These are phyloP conservation scores for Emergomyces orientalis DNA, from an alignment of 2,329 filamentous ascomycete species.

Conservation along the genomic window DNA sequence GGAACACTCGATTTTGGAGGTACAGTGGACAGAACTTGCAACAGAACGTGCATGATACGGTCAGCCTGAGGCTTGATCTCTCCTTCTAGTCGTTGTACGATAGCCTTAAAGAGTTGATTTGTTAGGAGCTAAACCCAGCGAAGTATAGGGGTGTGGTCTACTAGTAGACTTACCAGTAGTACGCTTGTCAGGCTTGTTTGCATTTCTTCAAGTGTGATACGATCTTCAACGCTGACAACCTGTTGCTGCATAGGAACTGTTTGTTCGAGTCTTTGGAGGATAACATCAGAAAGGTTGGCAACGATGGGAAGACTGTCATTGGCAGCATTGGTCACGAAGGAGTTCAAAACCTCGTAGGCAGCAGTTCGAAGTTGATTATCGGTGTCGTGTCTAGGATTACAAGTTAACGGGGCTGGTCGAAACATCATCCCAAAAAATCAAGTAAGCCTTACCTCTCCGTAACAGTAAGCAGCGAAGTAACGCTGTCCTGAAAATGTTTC, in stretches of 20 bases:
- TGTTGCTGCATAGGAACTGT: conserved; percentile 83
- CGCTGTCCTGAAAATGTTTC: conserved; percentile 84
- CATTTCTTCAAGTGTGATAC: conserved; percentile 92
- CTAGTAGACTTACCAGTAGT: conserved; percentile 48
- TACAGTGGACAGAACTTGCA: conserved; percentile 69
- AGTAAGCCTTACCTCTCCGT: conserved; percentile 56
- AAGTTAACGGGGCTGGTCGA: conserved; percentile 15
- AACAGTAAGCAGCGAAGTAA: conserved; percentile 72
- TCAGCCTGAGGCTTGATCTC: conserved; percentile 87
- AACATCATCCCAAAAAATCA: background rate
- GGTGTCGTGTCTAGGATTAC: conserved; percentile 48
- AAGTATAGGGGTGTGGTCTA: background rate
- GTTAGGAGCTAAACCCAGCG: background rate
- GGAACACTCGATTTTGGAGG: conserved; percentile 86
- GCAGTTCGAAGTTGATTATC: conserved; percentile 89
- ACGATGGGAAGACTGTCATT: conserved; percentile 74
- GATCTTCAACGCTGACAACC: conserved; percentile 94
- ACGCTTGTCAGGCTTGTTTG: conserved; percentile 92
- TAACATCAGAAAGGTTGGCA: conserved; percentile 73
- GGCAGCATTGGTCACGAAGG: conserved; percentile 85
- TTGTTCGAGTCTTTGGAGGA: conserved; percentile 82
- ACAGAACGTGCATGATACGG: conserved; percentile 81
- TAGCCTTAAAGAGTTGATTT: conserved; percentile 42
- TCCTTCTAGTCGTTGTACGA: conserved; percentile 81
- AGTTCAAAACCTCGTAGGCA: conserved; percentile 92